Conservation (phyloP, 2,329 filamentous ascomycete species). For the Trichoderma polysporum region DNA sequence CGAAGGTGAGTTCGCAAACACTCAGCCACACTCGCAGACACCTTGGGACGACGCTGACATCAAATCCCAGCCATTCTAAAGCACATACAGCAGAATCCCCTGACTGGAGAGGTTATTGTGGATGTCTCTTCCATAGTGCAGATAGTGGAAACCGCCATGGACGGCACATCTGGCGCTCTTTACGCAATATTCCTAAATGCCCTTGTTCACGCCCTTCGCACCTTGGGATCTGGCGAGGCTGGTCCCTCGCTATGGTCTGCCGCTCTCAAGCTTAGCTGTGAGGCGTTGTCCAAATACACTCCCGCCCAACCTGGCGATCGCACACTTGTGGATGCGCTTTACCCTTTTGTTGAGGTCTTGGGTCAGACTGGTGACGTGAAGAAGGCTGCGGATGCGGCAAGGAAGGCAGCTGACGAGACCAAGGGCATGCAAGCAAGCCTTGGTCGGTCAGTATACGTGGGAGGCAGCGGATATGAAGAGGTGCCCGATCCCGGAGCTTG, state of each 20-base stretch:
- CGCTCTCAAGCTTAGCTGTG: conserved; percentile 69
- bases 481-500: conserved; percentile 67
- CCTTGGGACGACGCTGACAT: conserved; percentile 24
- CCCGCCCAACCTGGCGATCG: conserved; percentile 86
- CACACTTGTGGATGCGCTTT: conserved; percentile 84
- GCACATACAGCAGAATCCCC: conserved; percentile 44
- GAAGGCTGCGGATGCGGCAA: conserved; percentile 72
- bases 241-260: conserved; percentile 52
- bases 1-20: conserved; percentile 55
- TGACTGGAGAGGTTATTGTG: conserved; percentile 53
- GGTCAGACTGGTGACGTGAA: conserved; percentile 63
- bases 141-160: conserved; percentile 58
- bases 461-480: conserved; percentile 46
- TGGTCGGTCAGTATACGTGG: conserved; percentile 53
- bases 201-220: conserved; percentile 63
- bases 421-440: conserved; percentile 91
- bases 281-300: conserved; percentile 77
- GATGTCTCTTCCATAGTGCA: conserved; percentile 54
- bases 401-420: conserved; percentile 74
- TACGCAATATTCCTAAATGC: conserved; percentile 88
- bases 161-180: conserved; percentile 60
- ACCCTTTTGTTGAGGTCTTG: conserved; percentile 80
- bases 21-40: background rate
- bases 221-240: conserved; percentile 41
- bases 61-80: conserved; percentile 48